Percentiles rank a stretch among this genome's conserved stretches.
Conservation (phyloP, 495 filamentous ascomycete genomes). For the Penicillium arizonense region DNA sequence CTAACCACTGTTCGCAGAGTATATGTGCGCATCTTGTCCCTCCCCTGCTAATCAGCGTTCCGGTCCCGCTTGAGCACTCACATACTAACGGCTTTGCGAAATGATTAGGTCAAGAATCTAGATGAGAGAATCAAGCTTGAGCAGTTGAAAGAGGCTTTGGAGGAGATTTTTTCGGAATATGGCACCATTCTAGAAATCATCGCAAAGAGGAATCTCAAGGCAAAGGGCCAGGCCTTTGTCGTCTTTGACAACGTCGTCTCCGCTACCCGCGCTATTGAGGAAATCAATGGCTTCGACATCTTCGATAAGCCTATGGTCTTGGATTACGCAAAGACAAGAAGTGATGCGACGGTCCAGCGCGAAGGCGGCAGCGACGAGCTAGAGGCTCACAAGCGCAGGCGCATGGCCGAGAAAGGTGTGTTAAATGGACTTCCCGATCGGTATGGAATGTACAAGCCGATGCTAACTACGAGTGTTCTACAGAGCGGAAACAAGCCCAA, state of each 20-base stretch:
- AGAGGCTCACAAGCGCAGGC: conserved; percentile 80
- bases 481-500: conserved; percentile 89
- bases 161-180: conserved; percentile 84
- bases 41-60: conserved; percentile 15
- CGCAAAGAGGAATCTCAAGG: conserved; percentile 86
- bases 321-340: conserved; percentile 79
- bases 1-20: conserved; percentile 40
- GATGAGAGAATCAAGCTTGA: conserved; percentile 89
- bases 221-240: conserved; percentile 95
- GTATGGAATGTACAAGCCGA: background rate
- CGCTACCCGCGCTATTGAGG: conserved; percentile 78
- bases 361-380: conserved; percentile 77
- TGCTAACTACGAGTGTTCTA: conserved; percentile 8
- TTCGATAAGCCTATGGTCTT: conserved; percentile 92
- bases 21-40: conserved; percentile 42
- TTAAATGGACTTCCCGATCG: conserved; percentile 5
- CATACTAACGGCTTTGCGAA: conserved; percentile 15
- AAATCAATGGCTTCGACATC: conserved; percentile 90
- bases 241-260: conserved; percentile 81
- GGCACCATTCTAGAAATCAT: conserved; percentile 89
- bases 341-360: conserved; percentile 80
- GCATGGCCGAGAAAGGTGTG: conserved; percentile 88
- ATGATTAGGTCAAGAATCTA: conserved; percentile 75
- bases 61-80: conserved; percentile 7
- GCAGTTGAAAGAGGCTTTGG: conserved; percentile 69